phyloP scores from a whole-genome alignment of 2,329 filamentous ascomycete species.

The Cadophora sp. region DNA sequence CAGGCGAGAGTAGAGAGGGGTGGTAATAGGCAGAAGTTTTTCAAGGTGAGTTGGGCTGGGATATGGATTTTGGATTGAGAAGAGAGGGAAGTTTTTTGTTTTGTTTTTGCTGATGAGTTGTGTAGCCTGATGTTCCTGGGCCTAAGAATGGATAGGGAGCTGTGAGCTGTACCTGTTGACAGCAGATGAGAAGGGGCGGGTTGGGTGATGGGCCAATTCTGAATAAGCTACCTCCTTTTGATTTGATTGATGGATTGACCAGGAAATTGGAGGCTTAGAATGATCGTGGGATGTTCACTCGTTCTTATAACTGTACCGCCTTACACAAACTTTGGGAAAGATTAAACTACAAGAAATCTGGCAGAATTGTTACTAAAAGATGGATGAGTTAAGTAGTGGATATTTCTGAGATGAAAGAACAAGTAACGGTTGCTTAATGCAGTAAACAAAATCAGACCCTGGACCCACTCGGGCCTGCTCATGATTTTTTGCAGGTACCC shows the following conservation, averaged over 20 bases:
- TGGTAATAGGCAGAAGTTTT: constrained; percentile 16
- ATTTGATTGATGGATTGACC: too few relatives aligned
- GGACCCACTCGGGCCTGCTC: background rate
- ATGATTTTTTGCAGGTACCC: background rate
- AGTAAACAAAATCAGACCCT: background rate
- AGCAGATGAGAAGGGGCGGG: too few relatives aligned
- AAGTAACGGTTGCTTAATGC: background rate
- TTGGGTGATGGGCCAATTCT: too few relatives aligned
- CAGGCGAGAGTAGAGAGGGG: constrained; percentile 6
- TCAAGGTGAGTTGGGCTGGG: background rate
- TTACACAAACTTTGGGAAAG: too few relatives aligned
- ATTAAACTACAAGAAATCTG: too few relatives aligned
- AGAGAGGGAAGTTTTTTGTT: background rate
- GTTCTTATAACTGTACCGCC: too few relatives aligned
- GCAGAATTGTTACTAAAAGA: too few relatives aligned
- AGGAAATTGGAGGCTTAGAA: too few relatives aligned
- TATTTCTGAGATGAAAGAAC: background rate
- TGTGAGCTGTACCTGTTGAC: background rate
- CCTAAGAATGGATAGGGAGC: constrained; percentile 5
- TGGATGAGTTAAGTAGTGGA: too few relatives aligned
- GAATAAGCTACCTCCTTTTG: too few relatives aligned
- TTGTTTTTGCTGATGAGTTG: background rate
- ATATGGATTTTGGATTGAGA: too few relatives aligned
- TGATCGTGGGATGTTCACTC: too few relatives aligned
- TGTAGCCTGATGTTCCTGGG: constrained; percentile 15